Percentiles rank a stretch among this genome's conserved stretches.
These are phyloP conservation scores for Metarhizium guizhouense DNA, from an alignment of 2,329 filamentous ascomycete species.

Conservation along the genomic window DNA sequence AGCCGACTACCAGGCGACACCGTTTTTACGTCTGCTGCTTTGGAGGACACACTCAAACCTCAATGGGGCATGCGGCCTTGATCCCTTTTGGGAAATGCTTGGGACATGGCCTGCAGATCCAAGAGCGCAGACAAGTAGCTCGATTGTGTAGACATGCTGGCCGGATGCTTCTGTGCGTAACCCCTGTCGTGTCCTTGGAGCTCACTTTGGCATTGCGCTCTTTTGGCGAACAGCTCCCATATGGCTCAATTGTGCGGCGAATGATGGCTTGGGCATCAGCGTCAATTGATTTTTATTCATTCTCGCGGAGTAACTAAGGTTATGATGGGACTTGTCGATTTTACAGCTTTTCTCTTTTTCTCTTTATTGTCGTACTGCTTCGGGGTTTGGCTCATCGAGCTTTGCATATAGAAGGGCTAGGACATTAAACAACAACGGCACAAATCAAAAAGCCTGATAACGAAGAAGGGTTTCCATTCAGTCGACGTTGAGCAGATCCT, in stretches of 20 bases:
- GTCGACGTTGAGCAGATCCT: conserved; percentile 12
- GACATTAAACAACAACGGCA: conserved; percentile 12
- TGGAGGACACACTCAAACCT: conserved; percentile 53
- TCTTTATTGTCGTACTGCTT: conserved; percentile 14
- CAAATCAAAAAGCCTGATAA: conserved; percentile 17
- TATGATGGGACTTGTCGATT: conserved; percentile 3
- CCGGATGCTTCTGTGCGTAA: background rate
- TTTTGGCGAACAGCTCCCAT: background rate
- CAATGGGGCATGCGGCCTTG: conserved; percentile 45
- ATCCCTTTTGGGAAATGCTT: conserved; percentile 2
- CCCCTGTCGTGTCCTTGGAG: background rate
- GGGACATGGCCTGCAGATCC: background rate
- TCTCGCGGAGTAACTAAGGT: conserved; percentile 6
- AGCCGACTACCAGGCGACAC: conserved; percentile 74
- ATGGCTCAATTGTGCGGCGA: background rate
- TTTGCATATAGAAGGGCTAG: conserved; percentile 26
- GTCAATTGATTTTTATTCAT: conserved; percentile 10
- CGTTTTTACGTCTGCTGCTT: conserved; percentile 66
- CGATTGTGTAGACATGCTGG: background rate
- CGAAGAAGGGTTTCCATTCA: conserved; percentile 11
- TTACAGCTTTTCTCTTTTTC: conserved; percentile 9
- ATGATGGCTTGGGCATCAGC: background rate
- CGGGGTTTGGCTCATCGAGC: conserved; percentile 15
- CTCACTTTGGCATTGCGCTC: background rate
- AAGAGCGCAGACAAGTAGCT: background rate